phyloP scores from a whole-genome alignment of 2,329 filamentous ascomycete species.

The Macrophomina pseudophaseolina region DNA sequence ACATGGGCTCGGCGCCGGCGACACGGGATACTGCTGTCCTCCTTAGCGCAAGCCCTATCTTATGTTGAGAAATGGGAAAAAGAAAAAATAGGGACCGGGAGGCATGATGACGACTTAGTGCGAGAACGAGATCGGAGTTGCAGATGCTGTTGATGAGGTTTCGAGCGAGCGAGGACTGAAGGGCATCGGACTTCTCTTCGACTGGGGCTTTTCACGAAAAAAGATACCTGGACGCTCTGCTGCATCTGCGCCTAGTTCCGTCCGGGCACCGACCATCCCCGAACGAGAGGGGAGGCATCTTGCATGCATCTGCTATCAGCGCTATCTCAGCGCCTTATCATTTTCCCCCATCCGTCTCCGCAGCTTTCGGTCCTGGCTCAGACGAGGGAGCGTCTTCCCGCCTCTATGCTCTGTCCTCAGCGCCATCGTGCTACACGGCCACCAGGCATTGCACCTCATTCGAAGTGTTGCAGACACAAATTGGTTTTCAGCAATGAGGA shows the following conservation, averaged over 20 bases:
- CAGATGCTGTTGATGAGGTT: background rate
- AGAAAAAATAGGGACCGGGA: background rate
- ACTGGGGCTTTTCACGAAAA: background rate
- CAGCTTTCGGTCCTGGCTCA: background rate
- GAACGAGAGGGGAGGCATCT: background rate
- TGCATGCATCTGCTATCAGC: background rate
- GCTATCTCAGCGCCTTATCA: constrained; percentile 11
- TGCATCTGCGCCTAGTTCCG: background rate
- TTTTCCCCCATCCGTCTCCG: background rate
- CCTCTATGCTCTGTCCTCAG: background rate
- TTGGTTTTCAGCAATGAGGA: background rate
- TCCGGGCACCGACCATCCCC: background rate
- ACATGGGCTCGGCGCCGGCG: constrained; percentile 1
- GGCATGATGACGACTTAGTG: background rate
- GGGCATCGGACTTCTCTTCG: constrained; percentile 2
- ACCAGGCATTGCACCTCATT: background rate
- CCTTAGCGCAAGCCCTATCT: background rate
- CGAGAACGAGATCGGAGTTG: background rate
- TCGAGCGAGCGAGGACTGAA: background rate
- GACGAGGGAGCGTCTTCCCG: background rate
- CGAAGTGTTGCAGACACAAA: background rate
- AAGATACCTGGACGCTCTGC: background rate
- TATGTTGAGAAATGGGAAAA: background rate
- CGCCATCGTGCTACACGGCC: background rate
- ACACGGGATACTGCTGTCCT: background rate